Conservation (phyloP, 2,329 filamentous ascomycete genomes). For the Fusarium sarcochroum region DNA sequence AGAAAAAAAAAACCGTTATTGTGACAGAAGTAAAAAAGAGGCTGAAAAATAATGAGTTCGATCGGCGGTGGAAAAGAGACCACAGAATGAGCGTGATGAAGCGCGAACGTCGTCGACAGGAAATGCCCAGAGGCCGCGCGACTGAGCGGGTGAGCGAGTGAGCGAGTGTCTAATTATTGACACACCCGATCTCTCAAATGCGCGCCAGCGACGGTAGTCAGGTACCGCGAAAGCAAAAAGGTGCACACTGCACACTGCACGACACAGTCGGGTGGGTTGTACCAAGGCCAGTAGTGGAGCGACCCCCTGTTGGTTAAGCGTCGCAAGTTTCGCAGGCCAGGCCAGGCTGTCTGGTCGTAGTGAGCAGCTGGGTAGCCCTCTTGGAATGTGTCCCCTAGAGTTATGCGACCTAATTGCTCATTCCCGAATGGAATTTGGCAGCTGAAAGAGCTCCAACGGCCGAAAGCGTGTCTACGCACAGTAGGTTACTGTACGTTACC, state of each 20-base stretch:
- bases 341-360: not conserved
- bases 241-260: slow-evolving; percentile 35
- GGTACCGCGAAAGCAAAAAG: slow-evolving; percentile 27
- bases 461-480: slow-evolving; percentile 18
- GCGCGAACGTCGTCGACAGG: slow-evolving; percentile 16
- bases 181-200: slow-evolving; percentile 26
- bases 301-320: slow-evolving; percentile 37
- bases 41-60: slow-evolving; percentile 1
- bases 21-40: slow-evolving; percentile 10
- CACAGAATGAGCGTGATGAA: slow-evolving; percentile 31
- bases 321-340: slow-evolving; percentile 29
- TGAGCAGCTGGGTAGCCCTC: slow-evolving; percentile 17
- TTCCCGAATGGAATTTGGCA: slow-evolving; percentile 42
- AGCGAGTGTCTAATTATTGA: slow-evolving; percentile 39
- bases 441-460: slow-evolving; percentile 28
- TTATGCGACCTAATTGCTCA: slow-evolving; percentile 45
- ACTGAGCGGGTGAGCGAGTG: slow-evolving; percentile 16
- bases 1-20: slow-evolving; percentile 20
- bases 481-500: not conserved
- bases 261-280: too few relatives aligned
- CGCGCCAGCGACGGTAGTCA: slow-evolving; percentile 30
- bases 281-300: slow-evolving; percentile 36
- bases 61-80: slow-evolving; percentile 2
- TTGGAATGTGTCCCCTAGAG: slow-evolving; percentile 45
- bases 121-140: slow-evolving; percentile 39